phyloP scores from a whole-genome alignment of 2,329 filamentous ascomycete genomes.

The Ophiostoma angusticollis region DNA sequence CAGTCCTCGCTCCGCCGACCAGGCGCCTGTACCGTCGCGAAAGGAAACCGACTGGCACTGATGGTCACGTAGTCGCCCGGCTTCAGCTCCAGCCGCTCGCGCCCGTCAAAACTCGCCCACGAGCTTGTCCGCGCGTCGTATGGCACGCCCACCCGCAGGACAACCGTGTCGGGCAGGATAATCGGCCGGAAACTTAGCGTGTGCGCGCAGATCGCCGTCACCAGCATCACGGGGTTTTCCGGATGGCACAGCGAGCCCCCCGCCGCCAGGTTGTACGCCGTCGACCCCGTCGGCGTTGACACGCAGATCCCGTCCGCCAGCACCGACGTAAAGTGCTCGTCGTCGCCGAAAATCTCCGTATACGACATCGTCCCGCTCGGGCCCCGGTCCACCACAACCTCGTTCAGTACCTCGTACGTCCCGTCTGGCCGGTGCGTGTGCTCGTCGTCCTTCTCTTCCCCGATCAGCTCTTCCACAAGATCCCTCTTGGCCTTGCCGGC shows the following conservation, averaged over 20 bases:
- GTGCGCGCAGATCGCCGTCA: conserved; percentile 90
- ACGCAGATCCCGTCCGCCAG: conserved; percentile 89
- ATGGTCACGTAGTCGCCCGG: conserved; percentile 79
- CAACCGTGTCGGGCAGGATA: conserved; percentile 90
- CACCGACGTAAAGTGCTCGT: conserved; percentile 89
- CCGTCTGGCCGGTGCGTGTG: conserved; percentile 75
- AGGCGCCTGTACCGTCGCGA: conserved; percentile 61
- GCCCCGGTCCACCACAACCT: conserved; percentile 89
- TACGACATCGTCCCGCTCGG: conserved; percentile 90
- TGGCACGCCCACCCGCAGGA: conserved; percentile 83
- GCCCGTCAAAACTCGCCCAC: conserved; percentile 97
- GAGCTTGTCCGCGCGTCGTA: conserved; percentile 80
- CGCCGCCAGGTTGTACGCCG: conserved; percentile 88
- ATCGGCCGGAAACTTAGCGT: conserved; percentile 94
- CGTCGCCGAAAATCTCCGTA: conserved; percentile 85
- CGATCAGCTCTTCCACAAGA: conserved; percentile 80
- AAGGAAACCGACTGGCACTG: conserved; percentile 62
- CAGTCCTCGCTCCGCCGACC: conserved; percentile 62
- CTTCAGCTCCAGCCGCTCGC: conserved; percentile 67
- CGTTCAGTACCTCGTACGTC: conserved; percentile 85
- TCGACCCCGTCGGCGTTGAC: conserved; percentile 86
- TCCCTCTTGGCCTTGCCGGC: conserved; percentile 30
- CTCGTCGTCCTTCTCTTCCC: conserved; percentile 70
- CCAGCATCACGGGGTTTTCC: conserved; percentile 89
- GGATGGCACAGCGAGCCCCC: conserved; percentile 93